Evolutionary conservation across 768 basidiomycete species (phyloP).

Genomic region (Naematelia aurantialba): DNA sequence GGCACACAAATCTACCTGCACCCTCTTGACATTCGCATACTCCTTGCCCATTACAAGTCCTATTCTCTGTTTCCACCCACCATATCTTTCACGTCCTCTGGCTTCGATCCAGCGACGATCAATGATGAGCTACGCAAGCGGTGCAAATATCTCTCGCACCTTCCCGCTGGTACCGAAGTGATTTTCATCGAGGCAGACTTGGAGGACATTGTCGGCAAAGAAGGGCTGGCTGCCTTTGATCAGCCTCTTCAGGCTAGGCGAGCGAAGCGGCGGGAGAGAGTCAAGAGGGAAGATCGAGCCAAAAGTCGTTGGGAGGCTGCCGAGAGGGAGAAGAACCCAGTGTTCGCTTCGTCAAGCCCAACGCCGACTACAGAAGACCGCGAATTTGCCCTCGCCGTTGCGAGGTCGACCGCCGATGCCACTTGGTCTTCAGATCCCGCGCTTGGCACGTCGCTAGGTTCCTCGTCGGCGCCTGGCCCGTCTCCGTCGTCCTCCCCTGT

Average conservation of each 20-base stretch:
- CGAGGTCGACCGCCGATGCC: slow-evolving; percentile 35
- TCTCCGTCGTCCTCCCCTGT: neutral
- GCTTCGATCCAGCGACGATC: slow-evolving; percentile 56
- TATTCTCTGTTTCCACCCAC: slow-evolving; percentile 76
- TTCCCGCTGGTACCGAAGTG: slow-evolving; percentile 87
- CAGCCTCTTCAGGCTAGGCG: slow-evolving; percentile 72
- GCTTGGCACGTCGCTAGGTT: neutral
- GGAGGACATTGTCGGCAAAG: slow-evolving; percentile 67
- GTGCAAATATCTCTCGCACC: slow-evolving; percentile 90
- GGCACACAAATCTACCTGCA: slow-evolving; percentile 90
- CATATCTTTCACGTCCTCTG: slow-evolving; percentile 76
- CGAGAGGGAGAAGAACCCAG: slow-evolving; percentile 59
- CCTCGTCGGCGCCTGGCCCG: neutral
- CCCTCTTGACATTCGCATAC: slow-evolving; percentile 89
- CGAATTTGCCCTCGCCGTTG: slow-evolving; percentile 43
- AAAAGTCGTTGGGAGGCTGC: slow-evolving; percentile 68
- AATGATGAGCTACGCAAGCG: slow-evolving; percentile 91
- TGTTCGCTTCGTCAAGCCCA: neutral
- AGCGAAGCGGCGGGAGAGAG: slow-evolving; percentile 72
- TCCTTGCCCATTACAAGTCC: slow-evolving; percentile 67
- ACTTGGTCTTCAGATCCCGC: slow-evolving; percentile 1
- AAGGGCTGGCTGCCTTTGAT: slow-evolving; percentile 78
- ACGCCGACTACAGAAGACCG: slow-evolving; percentile 23
- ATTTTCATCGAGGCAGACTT: slow-evolving; percentile 89
- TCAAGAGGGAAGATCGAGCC: slow-evolving; percentile 80